Conservation (phyloP, 1,284 basidiomycete genomes). For the Ustilago hordei region DNA sequence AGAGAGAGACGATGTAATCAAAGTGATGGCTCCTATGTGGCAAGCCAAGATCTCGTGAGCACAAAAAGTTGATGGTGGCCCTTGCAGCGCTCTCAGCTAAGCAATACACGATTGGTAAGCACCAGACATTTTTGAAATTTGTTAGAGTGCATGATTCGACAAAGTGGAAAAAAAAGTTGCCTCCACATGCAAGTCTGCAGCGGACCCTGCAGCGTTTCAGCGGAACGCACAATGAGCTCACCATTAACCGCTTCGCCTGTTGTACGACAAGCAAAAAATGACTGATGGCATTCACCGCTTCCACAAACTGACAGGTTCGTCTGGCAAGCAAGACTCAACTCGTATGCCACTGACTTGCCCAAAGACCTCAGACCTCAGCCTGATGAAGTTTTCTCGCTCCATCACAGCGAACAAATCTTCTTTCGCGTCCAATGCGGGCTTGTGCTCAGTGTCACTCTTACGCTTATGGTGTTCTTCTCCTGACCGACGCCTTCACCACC, state of each 20-base stretch:
- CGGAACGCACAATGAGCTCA: conserved; percentile 43
- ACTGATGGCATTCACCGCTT: conserved; percentile 6
- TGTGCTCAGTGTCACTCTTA: neutral
- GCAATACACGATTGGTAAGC: conserved; percentile 37
- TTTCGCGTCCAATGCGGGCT: conserved; percentile 10
- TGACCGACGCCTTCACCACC: conserved; percentile 1
- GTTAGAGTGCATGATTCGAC: neutral
- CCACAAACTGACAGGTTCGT: neutral
- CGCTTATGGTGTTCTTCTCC: neutral
- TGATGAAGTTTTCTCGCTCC: neutral
- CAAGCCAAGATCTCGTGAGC: neutral
- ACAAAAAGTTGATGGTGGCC: conserved; percentile 21
- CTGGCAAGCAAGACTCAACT: neutral
- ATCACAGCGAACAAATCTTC: neutral
- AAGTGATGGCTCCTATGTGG: neutral
- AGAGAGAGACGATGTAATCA: neutral
- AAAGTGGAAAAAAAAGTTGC: neutral
- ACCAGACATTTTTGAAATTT: neutral
- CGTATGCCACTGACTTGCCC: neutral
- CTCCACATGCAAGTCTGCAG: conserved; percentile 33
- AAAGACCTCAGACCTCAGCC: neutral
- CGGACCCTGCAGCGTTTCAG: conserved; percentile 34
- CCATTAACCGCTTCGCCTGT: conserved; percentile 4
- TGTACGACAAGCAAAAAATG: conserved; percentile 7
- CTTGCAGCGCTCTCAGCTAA: conserved; percentile 35